Evolutionary conservation across 2,329 filamentous ascomycete genomes (phyloP), one percentile per base, ranked within the genome.

Genomic region (Clarireedia hainanense): DNA sequence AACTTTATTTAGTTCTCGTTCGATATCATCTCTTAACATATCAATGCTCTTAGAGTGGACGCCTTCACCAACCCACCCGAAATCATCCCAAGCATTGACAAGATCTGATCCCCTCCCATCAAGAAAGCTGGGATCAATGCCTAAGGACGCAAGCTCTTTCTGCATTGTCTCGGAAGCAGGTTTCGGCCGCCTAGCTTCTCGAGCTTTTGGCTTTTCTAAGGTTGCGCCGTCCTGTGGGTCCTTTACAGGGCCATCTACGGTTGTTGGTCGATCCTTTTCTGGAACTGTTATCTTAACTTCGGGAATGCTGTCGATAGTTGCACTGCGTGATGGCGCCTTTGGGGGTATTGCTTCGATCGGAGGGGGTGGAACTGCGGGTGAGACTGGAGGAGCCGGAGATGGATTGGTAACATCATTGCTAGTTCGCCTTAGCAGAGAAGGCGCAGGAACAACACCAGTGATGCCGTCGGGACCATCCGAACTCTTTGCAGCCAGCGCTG

Each of bases 1-100:
- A 2, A 92, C 88, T 63, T 90, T 88, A 61, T 91, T 90, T 56
- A 96, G 81, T 68, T 96, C 91, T 59, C 91, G 84, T 52, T 92
- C 89, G 55, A 96, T 79, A 61, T 95, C 90, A 12, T 81, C 76
- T 72, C 91, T 89, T 68, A 96, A 79, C 52, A 89, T 84, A 50
- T 95, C 89, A 54, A 92, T 84, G 58, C 83, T 88, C 61, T 86
- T 85, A 47, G 83, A 77, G 52, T 88, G 84, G 70, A 90, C 85
- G 61, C 89, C 80, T 49, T 86, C 84, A 48, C 87, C 89, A 23
- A 89, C 84, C 90, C 91, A 96, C 36, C 91, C 91, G 68, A 96
- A 89, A 67, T 95, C 89, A 61, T 89, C 85, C 36, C 96, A 77
- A 72, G 90, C 84, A 60, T 84, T 81, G 56, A 92, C 86, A 64